Evolutionary conservation across 139 green algal genomes (phyloP), one percentile per base, ranked within the genome.

Genomic region (Desmodesmus armatus): DNA sequence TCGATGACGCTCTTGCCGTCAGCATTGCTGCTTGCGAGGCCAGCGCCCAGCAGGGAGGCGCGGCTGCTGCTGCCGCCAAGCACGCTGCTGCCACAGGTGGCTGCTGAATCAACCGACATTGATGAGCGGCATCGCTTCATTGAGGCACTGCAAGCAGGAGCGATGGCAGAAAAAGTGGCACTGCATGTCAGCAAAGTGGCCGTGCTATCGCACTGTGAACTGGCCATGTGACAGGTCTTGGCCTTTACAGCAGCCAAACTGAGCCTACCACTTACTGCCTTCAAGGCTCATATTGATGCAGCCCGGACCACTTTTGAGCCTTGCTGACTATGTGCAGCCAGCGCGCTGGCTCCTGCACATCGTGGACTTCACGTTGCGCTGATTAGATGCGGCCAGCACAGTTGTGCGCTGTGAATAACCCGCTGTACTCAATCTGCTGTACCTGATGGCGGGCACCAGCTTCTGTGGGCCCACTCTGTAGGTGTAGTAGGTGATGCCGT

Each of bases 401-500:
- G n/a, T n/a, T n/a, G n/a, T n/a, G n/a, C n/a, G n/a, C n/a, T n/a
- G n/a, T n/a, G n/a, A n/a, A n/a, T n/a, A n/a, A n/a, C n/a, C n/a
- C n/a, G n/a, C n/a, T n/a, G n/a, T n/a, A n/a, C n/a, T n/a, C n/a
- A n/a, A n/a, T n/a, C n/a, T n/a, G n/a, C n/a, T n/a, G n/a, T 13
- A 55, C 47, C 47, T 47, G 33, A 72, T n/a, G 31, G 69, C 39
- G 4, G n/a, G 66, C 31, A 73, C 31, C 49, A 51, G 77, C 72
- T 80, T 43, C 43, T 62, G 63, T 2, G 25, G 41, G 5, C 25
- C 35, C 78, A 77, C 25, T n/a, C 58, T 41, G 17, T 35, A 55
- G 7, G 78, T 84, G 43, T 84, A 84, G 62, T 84, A 84, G 5
- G 4, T 39, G 19, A 84, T 65, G 49, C 62, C 62, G 0, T 19